Evolutionary conservation across 306 rosid genomes (phyloP), one percentile per base, ranked within the genome.

Genomic region (Mucuna pruriens): DNA sequence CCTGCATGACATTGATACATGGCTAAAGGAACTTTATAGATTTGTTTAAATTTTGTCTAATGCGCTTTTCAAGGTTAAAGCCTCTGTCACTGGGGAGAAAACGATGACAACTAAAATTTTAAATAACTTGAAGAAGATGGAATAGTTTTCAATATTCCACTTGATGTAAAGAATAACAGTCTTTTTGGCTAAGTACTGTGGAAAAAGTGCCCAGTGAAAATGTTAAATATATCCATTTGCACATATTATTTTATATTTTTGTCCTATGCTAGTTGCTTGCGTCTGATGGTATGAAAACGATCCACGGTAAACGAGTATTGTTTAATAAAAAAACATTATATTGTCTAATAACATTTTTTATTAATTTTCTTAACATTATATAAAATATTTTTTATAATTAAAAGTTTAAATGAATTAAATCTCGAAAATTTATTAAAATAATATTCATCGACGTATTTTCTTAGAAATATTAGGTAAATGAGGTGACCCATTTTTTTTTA

Each of bases 151-250:
- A 6, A 8, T 19, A 26, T 31, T 3, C 42, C 22, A 6, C 42
- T 15, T 26, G n/a, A 60, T 12, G 66, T 11, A 60, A 4, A 12
- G 34, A 58, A 11, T 58, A 1, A 11, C 3, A 22, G 5, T 55
- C 33, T 57, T 22, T 22, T 57, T 71, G 78, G 4, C 17, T 2
- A 54, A 73, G 7, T 52, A 55, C 16, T 2, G 1, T 12, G 13
- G 12, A 34, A 74, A 74, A 74, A 23, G 23, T 12, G 6, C 19
- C 2, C 31, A 33, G 9, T 9, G n/a, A 31, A 51, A 51, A 72
- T 6, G 19, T 72, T 72, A 49, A 72, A 10, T 51, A 74, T 54
- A 34, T 54, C 65, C 51, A 54, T 23, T 52, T 73, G 65, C 33
- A 10, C 77, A 4, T 1, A 52, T 73, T 12, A 73, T 51, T 17